phyloP scores from a whole-genome alignment of 164 flowering plant genomes.

The Hamamelis virginiana region DNA sequence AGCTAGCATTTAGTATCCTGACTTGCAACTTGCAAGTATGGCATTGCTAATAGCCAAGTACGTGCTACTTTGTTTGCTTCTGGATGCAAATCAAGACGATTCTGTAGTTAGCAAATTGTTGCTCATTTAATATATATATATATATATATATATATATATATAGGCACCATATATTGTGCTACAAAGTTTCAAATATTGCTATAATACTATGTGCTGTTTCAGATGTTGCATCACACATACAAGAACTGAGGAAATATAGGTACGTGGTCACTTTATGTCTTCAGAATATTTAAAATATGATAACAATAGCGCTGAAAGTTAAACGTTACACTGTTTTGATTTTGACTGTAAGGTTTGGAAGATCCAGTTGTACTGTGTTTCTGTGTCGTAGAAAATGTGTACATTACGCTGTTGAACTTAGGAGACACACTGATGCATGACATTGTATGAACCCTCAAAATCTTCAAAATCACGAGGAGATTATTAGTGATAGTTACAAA shows the following conservation, averaged over 20 bases:
- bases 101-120: neutral
- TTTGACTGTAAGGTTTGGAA: neutral
- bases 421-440: too few relatives aligned
- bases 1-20: neutral
- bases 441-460: too few relatives aligned
- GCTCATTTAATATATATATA: too few relatives aligned
- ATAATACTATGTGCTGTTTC: neutral
- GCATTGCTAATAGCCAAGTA: neutral
- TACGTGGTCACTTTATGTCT: neutral
- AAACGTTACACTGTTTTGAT: neutral
- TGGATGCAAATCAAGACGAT: constrained; percentile 2
- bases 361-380: neutral
- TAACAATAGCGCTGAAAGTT: neutral
- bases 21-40: neutral
- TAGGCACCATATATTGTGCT: neutral
- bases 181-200: too few relatives aligned
- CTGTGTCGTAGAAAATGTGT: neutral
- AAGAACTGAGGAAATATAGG: neutral
- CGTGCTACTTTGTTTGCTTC: neutral
- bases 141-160: too few relatives aligned
- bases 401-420: too few relatives aligned
- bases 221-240: neutral
- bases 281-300: neutral
- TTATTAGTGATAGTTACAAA: too few relatives aligned
- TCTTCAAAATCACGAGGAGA: too few relatives aligned